A percentile compares a stretch with the other conserved stretches of the same genome.
Conservation (phyloP, 805 yeast genomes). For the Ascoidea rubescens region DNA sequence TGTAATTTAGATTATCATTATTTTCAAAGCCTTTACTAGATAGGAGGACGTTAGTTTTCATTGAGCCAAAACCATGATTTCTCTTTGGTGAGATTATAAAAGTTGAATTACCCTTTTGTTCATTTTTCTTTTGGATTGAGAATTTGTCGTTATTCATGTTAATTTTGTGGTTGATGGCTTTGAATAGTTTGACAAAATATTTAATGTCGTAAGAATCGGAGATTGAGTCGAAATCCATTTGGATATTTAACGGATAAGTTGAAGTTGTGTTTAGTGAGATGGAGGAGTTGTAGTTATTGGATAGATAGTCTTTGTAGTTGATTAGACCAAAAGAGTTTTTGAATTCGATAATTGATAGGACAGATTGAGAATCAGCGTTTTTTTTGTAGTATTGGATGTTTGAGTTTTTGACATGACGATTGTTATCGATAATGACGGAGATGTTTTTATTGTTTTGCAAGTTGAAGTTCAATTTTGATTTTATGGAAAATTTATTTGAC, state of each 20-base stretch:
- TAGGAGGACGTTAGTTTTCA: conserved; percentile 1
- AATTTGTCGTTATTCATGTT: conserved; percentile 13
- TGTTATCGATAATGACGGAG: background rate
- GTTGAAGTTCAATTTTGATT: background rate
- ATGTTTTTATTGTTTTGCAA: too few relatives aligned
- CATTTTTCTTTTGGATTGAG: conserved; percentile 12
- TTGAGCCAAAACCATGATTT: conserved; percentile 23
- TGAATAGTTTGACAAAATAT: conserved; percentile 15
- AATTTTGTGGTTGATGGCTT: conserved; percentile 11
- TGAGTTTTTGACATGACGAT: too few relatives aligned
- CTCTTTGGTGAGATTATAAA: conserved; percentile 23
- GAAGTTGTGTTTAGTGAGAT: background rate
- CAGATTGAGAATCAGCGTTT: too few relatives aligned
- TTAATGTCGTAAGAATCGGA: conserved; percentile 1
- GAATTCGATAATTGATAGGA: too few relatives aligned
- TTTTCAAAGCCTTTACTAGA: background rate
- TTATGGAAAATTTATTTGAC: background rate
- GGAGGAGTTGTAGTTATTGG: background rate
- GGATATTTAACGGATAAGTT: background rate
- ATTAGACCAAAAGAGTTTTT: too few relatives aligned
- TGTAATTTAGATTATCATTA: conserved; percentile 8
- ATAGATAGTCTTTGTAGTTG: background rate
- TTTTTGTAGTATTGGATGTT: too few relatives aligned
- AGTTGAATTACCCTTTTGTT: conserved; percentile 28
- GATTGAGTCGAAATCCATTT: background rate